These are phyloP conservation scores for Glycyrrhiza uralensis DNA, from an alignment of 306 rosid species.

Conservation along the genomic window DNA sequence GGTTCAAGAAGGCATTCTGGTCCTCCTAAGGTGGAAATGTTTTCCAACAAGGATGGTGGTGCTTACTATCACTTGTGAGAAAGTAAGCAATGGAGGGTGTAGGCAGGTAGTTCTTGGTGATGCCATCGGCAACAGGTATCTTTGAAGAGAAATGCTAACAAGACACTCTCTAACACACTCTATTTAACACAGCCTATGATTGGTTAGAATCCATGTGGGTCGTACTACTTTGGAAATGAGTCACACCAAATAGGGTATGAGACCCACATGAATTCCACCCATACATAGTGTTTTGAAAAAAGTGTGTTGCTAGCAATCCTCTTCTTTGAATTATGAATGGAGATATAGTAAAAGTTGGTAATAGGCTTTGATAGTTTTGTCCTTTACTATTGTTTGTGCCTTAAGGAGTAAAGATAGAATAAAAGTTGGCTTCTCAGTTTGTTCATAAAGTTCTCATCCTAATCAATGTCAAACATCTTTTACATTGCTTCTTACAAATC, in stretches of 20 bases:
- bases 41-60: constrained; percentile 1
- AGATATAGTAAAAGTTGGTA: neutral
- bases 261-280: no score
- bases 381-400: neutral
- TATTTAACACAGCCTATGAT: no score
- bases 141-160: no score
- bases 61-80: neutral
- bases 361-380: constrained; percentile 3
- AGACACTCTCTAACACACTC: neutral
- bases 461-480: constrained; percentile 3
- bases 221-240: no score
- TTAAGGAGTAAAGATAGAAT: constrained; percentile 14
- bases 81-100: constrained; percentile 12
- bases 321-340: constrained; percentile 1
- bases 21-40: constrained; percentile 43
- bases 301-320: no score
- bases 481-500: neutral
- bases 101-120: neutral
- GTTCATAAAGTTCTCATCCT: constrained; percentile 27
- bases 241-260: no score
- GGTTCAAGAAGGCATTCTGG: constrained; percentile 58
- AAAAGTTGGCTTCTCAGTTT: constrained; percentile 8
- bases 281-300: no score
- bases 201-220: no score
- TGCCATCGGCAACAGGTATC: neutral